Evolutionary conservation across 805 yeast species (phyloP).

Genomic region (Huiozyma naganishii): DNA sequence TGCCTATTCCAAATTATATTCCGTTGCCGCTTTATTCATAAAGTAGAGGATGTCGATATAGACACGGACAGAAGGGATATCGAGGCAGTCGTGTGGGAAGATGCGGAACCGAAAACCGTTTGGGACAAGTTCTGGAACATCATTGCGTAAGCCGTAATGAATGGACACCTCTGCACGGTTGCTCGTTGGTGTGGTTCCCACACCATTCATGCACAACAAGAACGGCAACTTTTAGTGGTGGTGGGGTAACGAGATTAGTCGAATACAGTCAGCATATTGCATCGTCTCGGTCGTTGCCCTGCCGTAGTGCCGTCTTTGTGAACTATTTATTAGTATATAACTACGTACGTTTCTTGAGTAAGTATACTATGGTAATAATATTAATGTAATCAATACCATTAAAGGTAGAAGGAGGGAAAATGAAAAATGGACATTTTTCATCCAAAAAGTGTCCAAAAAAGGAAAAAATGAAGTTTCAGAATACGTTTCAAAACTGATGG

Average conservation of each 20-base stretch:
- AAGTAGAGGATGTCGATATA: slow-evolving; percentile 22
- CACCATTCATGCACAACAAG: no score
- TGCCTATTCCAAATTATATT: slow-evolving; percentile 41
- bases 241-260: no score
- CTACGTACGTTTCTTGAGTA: no score
- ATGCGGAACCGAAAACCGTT: slow-evolving; percentile 34
- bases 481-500: background rate
- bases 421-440: background rate
- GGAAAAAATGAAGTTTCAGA: background rate
- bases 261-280: no score
- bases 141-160: slow-evolving; percentile 26
- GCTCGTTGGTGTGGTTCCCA: no score
- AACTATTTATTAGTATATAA: no score
- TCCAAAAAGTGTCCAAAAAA: background rate
- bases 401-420: background rate
- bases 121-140: slow-evolving; percentile 48
- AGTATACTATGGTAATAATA: no score
- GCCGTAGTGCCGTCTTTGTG: no score
- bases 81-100: slow-evolving; percentile 52
- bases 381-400: background rate
- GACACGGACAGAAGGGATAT: slow-evolving; percentile 53
- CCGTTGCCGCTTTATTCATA: slow-evolving; percentile 35
- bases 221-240: no score
- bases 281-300: no score
- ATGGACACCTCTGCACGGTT: background rate